Base-by-base conservation (phyloP, 1,284 basidiomycete species). In the Ganoderma boninense region DNA sequence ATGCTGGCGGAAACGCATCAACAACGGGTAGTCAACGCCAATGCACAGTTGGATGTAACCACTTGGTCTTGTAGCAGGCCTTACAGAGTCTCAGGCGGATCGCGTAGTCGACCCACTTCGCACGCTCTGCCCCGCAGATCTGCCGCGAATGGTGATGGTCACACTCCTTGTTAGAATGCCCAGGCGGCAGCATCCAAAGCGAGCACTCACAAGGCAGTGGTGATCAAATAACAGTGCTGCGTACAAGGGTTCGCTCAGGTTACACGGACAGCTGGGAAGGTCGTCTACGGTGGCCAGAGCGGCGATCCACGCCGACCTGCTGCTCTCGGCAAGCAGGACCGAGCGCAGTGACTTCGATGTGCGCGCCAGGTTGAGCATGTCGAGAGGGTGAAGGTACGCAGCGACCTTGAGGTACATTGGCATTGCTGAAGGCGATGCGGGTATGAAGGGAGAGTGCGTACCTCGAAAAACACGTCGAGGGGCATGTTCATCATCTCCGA, bases 151-250 rank as follows among this genome's bases (percentile, higher is more conserved):
- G 20, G 10, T 6, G 49, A 49, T 11, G 29, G 26, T 56, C 16
- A 54, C 26, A 29, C n/a, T n/a, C n/a, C n/a, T n/a, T n/a, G n/a
- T n/a, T n/a, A n/a, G n/a, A n/a, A n/a, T n/a, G n/a, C n/a, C n/a
- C n/a, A n/a, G n/a, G n/a, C n/a, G n/a, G n/a, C n/a, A n/a, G n/a
- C n/a, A n/a, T n/a, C n/a, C 35, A 7, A 32, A 26, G 29, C 13
- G 4, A 16, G 29, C 23, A 71, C 71, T 61, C 16, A 73, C 75
- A 16, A 67, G 43, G 40, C 75, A 76, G 8, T 43, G 26, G 4
- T 61, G 57, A 44, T 72, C 74, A 63, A 78, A 80, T 8, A 79
- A 29, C 32, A 79, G 62, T 10, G 73, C 64, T 11, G 44, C 29
- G 13, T 46, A 38, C 20, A 8, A 2, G 2, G 62, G 62, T 29